Percentiles rank a stretch among this genome's conserved stretches.
phyloP scores from a whole-genome alignment of 2,329 filamentous ascomycete species.

The Zalaria sp. region DNA sequence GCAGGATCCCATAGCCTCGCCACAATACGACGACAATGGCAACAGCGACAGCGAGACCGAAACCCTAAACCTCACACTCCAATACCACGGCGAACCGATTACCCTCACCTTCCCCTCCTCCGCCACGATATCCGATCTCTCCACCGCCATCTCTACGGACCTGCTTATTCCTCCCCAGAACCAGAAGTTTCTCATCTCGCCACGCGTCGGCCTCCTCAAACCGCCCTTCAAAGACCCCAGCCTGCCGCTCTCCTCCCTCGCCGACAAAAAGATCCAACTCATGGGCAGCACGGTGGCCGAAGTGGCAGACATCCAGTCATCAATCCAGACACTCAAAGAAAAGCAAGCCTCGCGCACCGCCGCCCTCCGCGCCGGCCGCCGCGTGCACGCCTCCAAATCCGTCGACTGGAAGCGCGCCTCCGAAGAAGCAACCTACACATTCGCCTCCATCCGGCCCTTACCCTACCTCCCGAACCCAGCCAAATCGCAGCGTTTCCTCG shows the following conservation, averaged over 20 bases:
- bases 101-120: conserved; percentile 29
- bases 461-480: conserved; percentile 63
- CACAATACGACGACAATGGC: too few relatives aligned
- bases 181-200: conserved; percentile 52
- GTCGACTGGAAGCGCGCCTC: conserved; percentile 32
- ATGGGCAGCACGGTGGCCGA: conserved; percentile 50
- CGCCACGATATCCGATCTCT: conserved; percentile 45
- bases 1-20: too few relatives aligned
- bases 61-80: conserved; percentile 32
- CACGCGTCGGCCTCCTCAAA: conserved; percentile 52
- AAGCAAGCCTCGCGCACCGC: conserved; percentile 27
- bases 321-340: conserved; percentile 34
- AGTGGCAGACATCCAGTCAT: conserved; percentile 39
- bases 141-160: conserved; percentile 38
- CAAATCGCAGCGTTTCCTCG: conserved; percentile 56
- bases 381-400: conserved; percentile 18
- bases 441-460: conserved; percentile 62
- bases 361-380: conserved; percentile 24
- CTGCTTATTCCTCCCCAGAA: conserved; percentile 48
- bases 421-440: conserved; percentile 63
- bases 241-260: conserved; percentile 34
- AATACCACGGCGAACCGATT: conserved; percentile 40
- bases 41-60: background rate
- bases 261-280: conserved; percentile 47
- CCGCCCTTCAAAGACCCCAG: conserved; percentile 39